Conservation (phyloP, 495 filamentous ascomycete genomes). For the Pseudomonodictys pantanalensis region DNA sequence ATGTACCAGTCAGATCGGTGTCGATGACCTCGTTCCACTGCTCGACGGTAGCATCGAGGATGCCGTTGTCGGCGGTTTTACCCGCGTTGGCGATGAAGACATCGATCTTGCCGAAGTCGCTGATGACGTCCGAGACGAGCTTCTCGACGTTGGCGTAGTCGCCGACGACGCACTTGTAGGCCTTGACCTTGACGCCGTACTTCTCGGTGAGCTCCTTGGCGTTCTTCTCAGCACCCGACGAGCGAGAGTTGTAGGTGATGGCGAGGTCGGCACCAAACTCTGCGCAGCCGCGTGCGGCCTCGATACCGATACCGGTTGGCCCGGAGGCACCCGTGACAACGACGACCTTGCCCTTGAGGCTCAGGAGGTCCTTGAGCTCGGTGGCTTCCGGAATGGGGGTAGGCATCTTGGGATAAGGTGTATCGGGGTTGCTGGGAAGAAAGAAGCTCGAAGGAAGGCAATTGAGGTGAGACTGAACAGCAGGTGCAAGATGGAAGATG, state of each 20-base stretch:
- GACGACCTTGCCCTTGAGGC: conserved; percentile 72
- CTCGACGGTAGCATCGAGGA: conserved; percentile 62
- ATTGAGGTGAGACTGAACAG: not conserved
- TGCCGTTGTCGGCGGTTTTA: conserved; percentile 58
- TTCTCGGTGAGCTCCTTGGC: conserved; percentile 55
- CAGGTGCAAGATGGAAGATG: not conserved
- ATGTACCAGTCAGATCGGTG: conserved; percentile 79
- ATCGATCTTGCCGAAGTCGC: conserved; percentile 64
- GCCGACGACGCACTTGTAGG: conserved; percentile 60
- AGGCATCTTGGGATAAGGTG: conserved; percentile 47
- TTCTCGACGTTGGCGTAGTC: conserved; percentile 51
- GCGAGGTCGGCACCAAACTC: conserved; percentile 70
- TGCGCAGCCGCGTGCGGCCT: conserved; percentile 68
- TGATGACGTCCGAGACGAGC: conserved; percentile 54
- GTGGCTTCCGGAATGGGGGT: conserved; percentile 57
- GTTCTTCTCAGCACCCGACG: conserved; percentile 62
- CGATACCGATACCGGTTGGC: conserved; percentile 67
- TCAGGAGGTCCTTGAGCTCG: conserved; percentile 61
- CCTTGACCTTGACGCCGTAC: conserved; percentile 66
- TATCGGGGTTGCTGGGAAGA: not conserved
- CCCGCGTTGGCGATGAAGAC: conserved; percentile 70
- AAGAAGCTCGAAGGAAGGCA: not conserved
- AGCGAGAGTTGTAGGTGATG: conserved; percentile 63
- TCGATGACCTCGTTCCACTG: conserved; percentile 68
- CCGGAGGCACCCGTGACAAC: conserved; percentile 70